phyloP scores from a whole-genome alignment of 2,329 filamentous ascomycete species.

The Malbranchea cinnamomea region DNA sequence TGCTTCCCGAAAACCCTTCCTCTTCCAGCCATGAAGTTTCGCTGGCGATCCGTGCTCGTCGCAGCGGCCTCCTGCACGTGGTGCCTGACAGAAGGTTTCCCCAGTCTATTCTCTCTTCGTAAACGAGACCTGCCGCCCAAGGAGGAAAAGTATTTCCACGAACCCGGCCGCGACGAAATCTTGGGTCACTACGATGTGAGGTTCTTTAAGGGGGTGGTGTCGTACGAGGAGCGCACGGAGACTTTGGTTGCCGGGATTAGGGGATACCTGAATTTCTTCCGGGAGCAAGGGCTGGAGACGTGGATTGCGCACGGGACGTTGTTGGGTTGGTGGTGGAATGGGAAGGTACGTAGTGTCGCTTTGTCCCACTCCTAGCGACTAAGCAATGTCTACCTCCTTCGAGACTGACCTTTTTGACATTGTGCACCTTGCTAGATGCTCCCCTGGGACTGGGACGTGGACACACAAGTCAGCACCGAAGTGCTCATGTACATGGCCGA shows the following conservation, averaged over 20 bases:
- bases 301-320: conserved; percentile 79
- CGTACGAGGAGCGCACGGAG: conserved; percentile 50
- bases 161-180: conserved; percentile 44
- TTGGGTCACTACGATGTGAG: conserved; percentile 61
- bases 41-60: too few relatives aligned
- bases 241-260: conserved; percentile 55
- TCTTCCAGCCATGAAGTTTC: too few relatives aligned
- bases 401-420: conserved; percentile 1
- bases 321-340: conserved; percentile 83
- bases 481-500: conserved; percentile 52
- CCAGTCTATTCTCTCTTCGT: background rate
- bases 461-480: conserved; percentile 57
- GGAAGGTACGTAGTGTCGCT: conserved; percentile 29
- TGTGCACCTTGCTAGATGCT: conserved; percentile 38
- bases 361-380: conserved; percentile 8
- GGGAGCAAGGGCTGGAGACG: conserved; percentile 53
- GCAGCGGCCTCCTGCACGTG: too few relatives aligned
- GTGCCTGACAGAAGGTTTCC: too few relatives aligned
- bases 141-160: conserved; percentile 48
- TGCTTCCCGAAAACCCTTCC: too few relatives aligned
- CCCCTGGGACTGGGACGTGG: conserved; percentile 74
- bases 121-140: conserved; percentile 2
- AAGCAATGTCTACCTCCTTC: background rate
- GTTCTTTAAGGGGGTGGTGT: conserved; percentile 49
- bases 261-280: conserved; percentile 56